Evolutionary conservation across 1,139 yeast genomes (phyloP).

Genomic region (Magnusiomyces sp.): DNA sequence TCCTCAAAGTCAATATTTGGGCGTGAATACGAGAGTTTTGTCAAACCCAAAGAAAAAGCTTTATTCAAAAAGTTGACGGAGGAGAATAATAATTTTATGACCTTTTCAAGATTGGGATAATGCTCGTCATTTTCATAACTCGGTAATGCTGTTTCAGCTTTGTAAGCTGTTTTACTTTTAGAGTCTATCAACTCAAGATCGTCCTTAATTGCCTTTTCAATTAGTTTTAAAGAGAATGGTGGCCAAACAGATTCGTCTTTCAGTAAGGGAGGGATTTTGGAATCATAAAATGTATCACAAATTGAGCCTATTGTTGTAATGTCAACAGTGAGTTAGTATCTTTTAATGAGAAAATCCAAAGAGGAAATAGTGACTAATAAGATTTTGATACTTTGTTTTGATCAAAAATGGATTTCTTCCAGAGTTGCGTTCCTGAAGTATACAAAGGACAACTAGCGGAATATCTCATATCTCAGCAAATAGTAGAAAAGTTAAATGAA

Average conservation of each 20-base stretch:
- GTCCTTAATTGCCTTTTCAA: slow-evolving; percentile 3
- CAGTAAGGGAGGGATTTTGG: not conserved
- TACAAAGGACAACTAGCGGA: too few species aligned
- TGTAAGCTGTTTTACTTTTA: too few species aligned
- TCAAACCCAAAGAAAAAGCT: slow-evolving; percentile 21
- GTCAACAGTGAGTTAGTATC: too few species aligned
- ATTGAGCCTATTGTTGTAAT: slow-evolving; percentile 20
- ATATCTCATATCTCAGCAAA: too few species aligned
- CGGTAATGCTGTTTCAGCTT: not conserved
- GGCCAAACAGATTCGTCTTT: slow-evolving; percentile 2
- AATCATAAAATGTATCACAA: slow-evolving; percentile 27
- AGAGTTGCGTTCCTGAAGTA: too few species aligned
- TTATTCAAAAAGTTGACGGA: slow-evolving; percentile 21
- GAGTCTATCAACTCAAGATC: too few species aligned
- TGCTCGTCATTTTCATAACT: not conserved
- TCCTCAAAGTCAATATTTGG: slow-evolving; percentile 24
- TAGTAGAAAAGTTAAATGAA: not conserved
- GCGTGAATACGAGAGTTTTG: slow-evolving; percentile 21
- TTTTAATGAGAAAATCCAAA: too few species aligned
- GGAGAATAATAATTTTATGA: slow-evolving; percentile 20
- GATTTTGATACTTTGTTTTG: too few species aligned
- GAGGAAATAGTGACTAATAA: too few species aligned
- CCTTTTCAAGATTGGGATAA: slow-evolving; percentile 17
- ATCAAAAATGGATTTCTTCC: too few species aligned
- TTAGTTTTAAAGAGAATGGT: slow-evolving; percentile 10